Evolutionary conservation across 2,329 filamentous ascomycete genomes (phyloP).

Genomic region (Epichloe hybrida): DNA sequence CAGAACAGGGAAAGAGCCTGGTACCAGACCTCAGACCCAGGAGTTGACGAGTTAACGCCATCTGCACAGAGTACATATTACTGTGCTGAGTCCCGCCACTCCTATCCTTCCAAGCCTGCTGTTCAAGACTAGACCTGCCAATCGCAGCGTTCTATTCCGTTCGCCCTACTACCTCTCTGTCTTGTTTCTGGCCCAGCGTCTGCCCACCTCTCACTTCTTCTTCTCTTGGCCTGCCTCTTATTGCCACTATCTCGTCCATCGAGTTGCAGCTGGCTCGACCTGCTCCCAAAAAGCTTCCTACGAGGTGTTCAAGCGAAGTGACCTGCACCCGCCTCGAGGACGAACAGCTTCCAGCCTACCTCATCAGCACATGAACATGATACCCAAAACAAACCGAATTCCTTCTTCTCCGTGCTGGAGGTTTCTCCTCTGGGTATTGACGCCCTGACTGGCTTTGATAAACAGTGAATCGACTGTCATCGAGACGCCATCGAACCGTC

Average conservation of each 20-base stretch:
- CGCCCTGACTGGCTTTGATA: slow-evolving; percentile 20
- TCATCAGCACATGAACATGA: slow-evolving; percentile 23
- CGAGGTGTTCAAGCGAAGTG: slow-evolving; percentile 1
- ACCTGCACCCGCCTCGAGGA: slow-evolving; percentile 3
- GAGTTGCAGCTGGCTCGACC: background rate
- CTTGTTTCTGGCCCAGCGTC: background rate
- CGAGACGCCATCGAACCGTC: background rate
- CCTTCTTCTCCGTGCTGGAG: slow-evolving; percentile 27
- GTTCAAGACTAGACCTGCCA: slow-evolving; percentile 4
- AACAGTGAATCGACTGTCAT: background rate
- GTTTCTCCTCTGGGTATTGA: slow-evolving; percentile 25
- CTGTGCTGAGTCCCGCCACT: background rate
- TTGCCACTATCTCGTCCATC: background rate
- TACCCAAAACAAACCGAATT: slow-evolving; percentile 22
- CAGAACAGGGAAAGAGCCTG: background rate
- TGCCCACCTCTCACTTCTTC: background rate
- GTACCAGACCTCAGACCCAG: background rate
- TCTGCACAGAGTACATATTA: slow-evolving; percentile 1
- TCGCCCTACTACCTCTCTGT: background rate
- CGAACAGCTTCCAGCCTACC: background rate
- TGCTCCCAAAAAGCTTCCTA: background rate
- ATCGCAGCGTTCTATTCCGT: slow-evolving; percentile 1
- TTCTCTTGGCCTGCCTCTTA: background rate
- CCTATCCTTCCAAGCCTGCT: background rate
- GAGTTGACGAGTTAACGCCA: background rate